Evolutionary conservation across 2,329 filamentous ascomycete genomes (phyloP), one percentile per base, ranked within the genome.

Genomic region (Stemphylium beticola): DNA sequence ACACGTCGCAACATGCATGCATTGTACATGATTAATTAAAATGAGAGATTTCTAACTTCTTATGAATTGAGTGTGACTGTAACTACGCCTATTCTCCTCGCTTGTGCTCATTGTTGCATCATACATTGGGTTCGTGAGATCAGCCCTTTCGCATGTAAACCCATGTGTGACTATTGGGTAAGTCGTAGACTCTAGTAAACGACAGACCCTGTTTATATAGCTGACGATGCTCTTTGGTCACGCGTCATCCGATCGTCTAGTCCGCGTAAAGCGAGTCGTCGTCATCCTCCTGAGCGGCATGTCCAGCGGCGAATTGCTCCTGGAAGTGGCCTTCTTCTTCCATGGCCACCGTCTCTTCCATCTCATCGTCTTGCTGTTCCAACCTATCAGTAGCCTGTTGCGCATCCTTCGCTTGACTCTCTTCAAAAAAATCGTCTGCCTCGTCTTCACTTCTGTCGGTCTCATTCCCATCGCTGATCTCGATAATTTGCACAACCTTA

Each of bases 191-290:
- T 7, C 22, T 8, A 8, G 5, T 32, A 14, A 12, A 34, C 15
- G 6, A 14, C 7, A 43, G 15, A 9, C 14, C 5, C n/a, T 15
- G 41, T 14, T 18, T 26, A 49, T 1, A 31, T 17, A 20, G 48
- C 37, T 33, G 11, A 12, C 12, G 17, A 18, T 12, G 49, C 17
- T 17, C 17, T 39, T n/a, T 15, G 6, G 9, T 15, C 15, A 45
- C 2, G 41, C 38, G 26, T 18, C 32, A 14, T 32, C 10, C 42
- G 12, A 34, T 51, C 36, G n/a, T 39, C 67, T 37, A 70, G 26
- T 62, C 55, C 12, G 50, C 65, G 45, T 68, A 65, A 24, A 71
- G 57, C 11, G 59, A 66, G 33, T 69, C 62, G 11, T 64, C 65
- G 22, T 62, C 55, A 4, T 58, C 53, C 12, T 49, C 53, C 11